These are phyloP conservation scores for Aspergillus leporis DNA, from an alignment of 495 filamentous ascomycete genomes.

Conservation along the genomic window DNA sequence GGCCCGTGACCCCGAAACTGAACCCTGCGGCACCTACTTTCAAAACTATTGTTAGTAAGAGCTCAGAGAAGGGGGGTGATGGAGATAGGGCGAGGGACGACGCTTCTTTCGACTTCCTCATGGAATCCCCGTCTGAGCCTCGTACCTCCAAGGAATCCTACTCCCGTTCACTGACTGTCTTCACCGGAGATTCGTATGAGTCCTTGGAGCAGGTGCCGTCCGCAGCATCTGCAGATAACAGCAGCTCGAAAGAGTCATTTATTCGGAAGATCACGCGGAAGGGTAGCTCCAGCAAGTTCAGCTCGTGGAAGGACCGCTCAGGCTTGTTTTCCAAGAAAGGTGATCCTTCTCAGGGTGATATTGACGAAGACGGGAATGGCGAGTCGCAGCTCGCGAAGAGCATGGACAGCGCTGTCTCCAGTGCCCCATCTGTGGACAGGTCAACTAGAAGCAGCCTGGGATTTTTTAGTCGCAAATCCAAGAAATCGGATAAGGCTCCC, in stretches of 20 bases:
- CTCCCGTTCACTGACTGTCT: slow-evolving; percentile 60
- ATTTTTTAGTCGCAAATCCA: slow-evolving; percentile 54
- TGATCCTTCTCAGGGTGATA: slow-evolving; percentile 50
- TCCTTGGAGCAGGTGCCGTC: slow-evolving; percentile 71
- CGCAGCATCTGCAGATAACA: slow-evolving; percentile 63
- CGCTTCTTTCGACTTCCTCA: slow-evolving; percentile 37
- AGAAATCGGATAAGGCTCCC: slow-evolving; percentile 44
- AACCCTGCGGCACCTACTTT: slow-evolving; percentile 64
- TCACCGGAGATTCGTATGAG: slow-evolving; percentile 70
- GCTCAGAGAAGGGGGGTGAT: slow-evolving; percentile 41
- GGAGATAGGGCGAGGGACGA: slow-evolving; percentile 38
- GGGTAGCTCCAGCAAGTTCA: slow-evolving; percentile 78
- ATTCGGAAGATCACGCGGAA: slow-evolving; percentile 77
- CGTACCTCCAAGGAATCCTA: slow-evolving; percentile 57
- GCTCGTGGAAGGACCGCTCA: slow-evolving; percentile 67
- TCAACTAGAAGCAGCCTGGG: slow-evolving; percentile 47
- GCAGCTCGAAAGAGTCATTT: slow-evolving; percentile 59
- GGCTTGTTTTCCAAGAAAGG: slow-evolving; percentile 65
- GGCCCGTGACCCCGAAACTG: slow-evolving; percentile 57
- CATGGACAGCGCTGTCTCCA: slow-evolving; percentile 46
- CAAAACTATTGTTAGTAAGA: slow-evolving; percentile 50
- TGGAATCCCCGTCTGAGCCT: slow-evolving; percentile 60
- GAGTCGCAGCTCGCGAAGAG: slow-evolving; percentile 52
- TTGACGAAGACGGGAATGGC: slow-evolving; percentile 46
- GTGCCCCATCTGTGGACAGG: slow-evolving; percentile 45